phyloP scores from a whole-genome alignment of 176 grass and related monocot genomes.

The Carex parvula region DNA sequence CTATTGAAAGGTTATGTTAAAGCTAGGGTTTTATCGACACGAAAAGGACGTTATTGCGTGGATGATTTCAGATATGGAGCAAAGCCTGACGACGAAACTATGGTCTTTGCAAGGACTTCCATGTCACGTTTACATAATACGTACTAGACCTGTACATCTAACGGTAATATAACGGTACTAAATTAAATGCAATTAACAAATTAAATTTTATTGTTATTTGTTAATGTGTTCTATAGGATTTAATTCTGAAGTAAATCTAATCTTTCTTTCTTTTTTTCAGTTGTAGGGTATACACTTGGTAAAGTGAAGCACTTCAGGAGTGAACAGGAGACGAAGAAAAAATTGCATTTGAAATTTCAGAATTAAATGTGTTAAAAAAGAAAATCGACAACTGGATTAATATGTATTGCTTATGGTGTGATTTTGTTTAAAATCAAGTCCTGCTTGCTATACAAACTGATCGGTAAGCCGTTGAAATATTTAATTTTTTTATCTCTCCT shows the following conservation, averaged over 20 bases:
- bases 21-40: conserved; percentile 53
- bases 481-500: background rate
- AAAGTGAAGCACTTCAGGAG: background rate
- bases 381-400: background rate
- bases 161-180: too few species aligned
- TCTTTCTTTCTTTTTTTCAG: background rate
- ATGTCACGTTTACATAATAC: too few species aligned
- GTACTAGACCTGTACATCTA: too few species aligned
- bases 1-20: conserved; percentile 75
- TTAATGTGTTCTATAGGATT: too few species aligned
- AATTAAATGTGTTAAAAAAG: background rate
- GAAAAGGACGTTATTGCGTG: conserved; percentile 43
- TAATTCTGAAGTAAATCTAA: too few species aligned
- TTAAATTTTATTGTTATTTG: too few species aligned
- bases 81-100: background rate
- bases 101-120: too few species aligned
- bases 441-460: background rate
- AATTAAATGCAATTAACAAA: background rate
- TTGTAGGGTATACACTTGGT: background rate
- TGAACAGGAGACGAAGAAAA: background rate
- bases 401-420: background rate
- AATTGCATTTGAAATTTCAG: background rate
- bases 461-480: background rate
- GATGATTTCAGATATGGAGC: conserved; percentile 75
- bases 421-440: conserved; percentile 12